Percentiles rank a stretch among this genome's conserved stretches.
These are phyloP conservation scores for Cyamopsis tetragonoloba DNA, from an alignment of 306 rosid genomes.

Conservation along the genomic window DNA sequence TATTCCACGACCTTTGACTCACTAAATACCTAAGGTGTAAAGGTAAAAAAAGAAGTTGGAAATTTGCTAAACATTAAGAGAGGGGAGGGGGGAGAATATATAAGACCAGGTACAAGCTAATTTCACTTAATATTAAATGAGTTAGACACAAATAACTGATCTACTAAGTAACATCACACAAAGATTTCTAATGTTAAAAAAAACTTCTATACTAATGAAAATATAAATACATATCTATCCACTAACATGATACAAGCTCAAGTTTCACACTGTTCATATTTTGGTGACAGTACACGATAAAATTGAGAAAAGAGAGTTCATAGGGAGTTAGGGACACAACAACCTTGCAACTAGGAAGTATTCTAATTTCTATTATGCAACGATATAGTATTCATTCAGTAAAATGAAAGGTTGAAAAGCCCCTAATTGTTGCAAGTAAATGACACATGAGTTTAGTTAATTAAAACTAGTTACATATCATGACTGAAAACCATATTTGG, in stretches of 20 bases:
- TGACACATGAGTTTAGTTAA: no score
- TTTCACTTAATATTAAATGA: not conserved
- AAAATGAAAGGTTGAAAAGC: not conserved
- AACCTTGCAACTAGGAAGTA: not conserved
- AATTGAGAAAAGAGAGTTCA: not conserved
- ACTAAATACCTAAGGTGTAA: conserved; percentile 48
- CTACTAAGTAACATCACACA: no score
- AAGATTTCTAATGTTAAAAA: no score
- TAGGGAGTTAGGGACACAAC: not conserved
- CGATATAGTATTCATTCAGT: not conserved
- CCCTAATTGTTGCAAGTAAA: not conserved
- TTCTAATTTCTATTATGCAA: conserved; percentile 13
- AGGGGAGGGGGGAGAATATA: not conserved
- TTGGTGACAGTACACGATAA: no score
- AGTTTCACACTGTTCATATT: not conserved
- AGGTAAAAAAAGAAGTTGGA: not conserved
- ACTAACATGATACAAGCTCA: not conserved
- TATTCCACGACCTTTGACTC: conserved; percentile 83
- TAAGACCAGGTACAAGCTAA: not conserved
- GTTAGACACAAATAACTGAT: not conserved
- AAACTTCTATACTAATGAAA: no score
- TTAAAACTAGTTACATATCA: not conserved
- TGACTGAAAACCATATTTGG: not conserved
- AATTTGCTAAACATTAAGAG: conserved; percentile 5
- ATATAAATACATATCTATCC: no score